Evolutionary conservation across 495 filamentous ascomycete species (phyloP).

Genomic region (Umbilicaria muhlenbergii): DNA sequence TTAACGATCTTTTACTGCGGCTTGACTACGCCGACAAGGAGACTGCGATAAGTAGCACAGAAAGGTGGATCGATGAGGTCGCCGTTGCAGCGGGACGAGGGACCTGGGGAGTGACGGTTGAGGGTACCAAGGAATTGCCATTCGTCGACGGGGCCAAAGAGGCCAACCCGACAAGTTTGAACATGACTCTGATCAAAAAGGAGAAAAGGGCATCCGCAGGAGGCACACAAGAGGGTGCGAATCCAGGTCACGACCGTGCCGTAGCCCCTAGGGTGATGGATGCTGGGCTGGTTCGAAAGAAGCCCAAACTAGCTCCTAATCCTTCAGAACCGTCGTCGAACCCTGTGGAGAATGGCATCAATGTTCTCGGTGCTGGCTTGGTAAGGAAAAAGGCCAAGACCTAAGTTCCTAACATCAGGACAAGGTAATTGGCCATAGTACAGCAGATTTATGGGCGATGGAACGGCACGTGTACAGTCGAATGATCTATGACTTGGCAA

Average conservation of each 20-base stretch:
- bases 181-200: no score
- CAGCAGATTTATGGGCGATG: no score
- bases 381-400: slow-evolving; percentile 53
- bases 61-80: slow-evolving; percentile 54
- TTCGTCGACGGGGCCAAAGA: no score
- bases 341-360: slow-evolving; percentile 25
- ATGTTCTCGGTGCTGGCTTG: slow-evolving; percentile 40
- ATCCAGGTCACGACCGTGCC: no score
- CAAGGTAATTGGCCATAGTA: no score
- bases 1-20: slow-evolving; percentile 64
- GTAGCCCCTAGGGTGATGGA: slow-evolving; percentile 21
- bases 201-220: no score
- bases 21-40: slow-evolving; percentile 65
- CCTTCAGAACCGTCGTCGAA: slow-evolving; percentile 19
- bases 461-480: no score
- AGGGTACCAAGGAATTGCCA: no score
- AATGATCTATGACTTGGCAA: no score
- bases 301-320: slow-evolving; percentile 21
- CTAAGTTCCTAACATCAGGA: no score
- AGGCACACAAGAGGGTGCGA: no score
- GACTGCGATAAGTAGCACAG: slow-evolving; percentile 52
- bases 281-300: slow-evolving; percentile 35
- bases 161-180: no score
- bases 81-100: slow-evolving; percentile 33
- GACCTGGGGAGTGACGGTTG: slow-evolving; percentile 38